Conservation (phyloP, 331 rosid genomes). For the Quercus phellos region DNA sequence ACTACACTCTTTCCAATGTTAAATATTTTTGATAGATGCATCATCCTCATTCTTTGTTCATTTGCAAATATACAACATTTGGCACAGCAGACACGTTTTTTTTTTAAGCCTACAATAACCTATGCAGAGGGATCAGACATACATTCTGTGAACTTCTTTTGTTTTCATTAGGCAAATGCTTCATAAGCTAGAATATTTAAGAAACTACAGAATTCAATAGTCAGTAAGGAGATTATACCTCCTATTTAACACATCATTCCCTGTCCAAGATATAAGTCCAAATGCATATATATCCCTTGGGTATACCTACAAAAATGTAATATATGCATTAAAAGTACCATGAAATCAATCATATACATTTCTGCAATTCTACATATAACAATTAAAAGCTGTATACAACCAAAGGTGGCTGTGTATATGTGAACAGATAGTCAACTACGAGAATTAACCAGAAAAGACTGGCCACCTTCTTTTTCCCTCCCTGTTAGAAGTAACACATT, state of each 20-base stretch:
- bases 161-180: not conserved
- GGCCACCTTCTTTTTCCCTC: not conserved
- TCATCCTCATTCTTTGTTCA: not conserved
- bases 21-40: not conserved
- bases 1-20: not conserved
- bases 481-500: not conserved
- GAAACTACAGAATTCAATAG: not conserved
- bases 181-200: not conserved
- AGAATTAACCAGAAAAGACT: not conserved
- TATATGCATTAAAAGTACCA: not conserved
- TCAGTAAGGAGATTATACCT: constrained; percentile 42
- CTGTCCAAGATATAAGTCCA: constrained; percentile 85
- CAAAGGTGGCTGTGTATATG: constrained; percentile 13
- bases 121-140: not conserved
- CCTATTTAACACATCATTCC: constrained; percentile 88
- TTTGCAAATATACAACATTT: too few relatives aligned
- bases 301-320: constrained; percentile 52
- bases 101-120: not conserved
- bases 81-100: not conserved
- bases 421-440: not conserved
- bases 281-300: constrained; percentile 84
- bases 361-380: not conserved
- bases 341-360: not conserved
- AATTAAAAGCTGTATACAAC: not conserved
- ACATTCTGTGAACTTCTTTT: not conserved